Conservation (phyloP, 2,329 filamentous ascomycete genomes). For the Diplodia corticola region DNA sequence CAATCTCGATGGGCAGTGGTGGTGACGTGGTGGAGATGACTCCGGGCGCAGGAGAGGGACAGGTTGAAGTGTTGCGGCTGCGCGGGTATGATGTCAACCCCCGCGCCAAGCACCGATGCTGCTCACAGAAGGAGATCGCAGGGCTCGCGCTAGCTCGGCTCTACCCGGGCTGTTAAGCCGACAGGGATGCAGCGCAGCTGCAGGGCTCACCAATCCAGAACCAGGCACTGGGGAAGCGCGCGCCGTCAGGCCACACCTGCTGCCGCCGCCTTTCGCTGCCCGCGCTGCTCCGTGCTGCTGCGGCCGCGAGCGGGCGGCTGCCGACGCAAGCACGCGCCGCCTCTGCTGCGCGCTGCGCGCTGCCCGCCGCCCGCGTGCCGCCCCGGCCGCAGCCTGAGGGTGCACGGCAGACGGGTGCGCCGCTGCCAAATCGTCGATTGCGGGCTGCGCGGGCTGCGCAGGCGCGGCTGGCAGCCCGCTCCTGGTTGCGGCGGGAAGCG, state of each 20-base stretch:
- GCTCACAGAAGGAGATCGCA: constrained; percentile 20
- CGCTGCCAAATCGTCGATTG: not conserved
- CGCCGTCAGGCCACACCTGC: not conserved
- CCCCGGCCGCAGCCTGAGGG: not conserved
- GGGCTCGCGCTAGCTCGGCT: constrained; percentile 20
- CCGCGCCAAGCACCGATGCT: constrained; percentile 21
- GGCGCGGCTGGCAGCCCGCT: not conserved
- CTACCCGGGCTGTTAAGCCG: constrained; percentile 15
- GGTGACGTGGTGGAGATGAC: not conserved
- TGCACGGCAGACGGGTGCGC: not conserved
- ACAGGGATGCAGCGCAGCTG: not conserved
- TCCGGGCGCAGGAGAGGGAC: not conserved
- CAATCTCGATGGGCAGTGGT: constrained; percentile 1
- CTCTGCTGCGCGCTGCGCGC: too few relatives aligned
- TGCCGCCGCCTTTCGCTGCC: not conserved
- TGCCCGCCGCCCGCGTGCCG: not conserved
- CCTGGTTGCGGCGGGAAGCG: not conserved
- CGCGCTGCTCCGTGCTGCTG: not conserved
- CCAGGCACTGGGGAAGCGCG: not conserved
- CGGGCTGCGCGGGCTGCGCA: not conserved
- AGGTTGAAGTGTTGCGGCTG: constrained; percentile 16
- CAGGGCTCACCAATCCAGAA: constrained; percentile 13
- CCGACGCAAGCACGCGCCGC: not conserved
- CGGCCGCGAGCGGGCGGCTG: not conserved
- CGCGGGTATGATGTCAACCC: constrained; percentile 4